phyloP scores from a whole-genome alignment of 1,139 yeast species.

The Meyerozyma elateridarum region DNA sequence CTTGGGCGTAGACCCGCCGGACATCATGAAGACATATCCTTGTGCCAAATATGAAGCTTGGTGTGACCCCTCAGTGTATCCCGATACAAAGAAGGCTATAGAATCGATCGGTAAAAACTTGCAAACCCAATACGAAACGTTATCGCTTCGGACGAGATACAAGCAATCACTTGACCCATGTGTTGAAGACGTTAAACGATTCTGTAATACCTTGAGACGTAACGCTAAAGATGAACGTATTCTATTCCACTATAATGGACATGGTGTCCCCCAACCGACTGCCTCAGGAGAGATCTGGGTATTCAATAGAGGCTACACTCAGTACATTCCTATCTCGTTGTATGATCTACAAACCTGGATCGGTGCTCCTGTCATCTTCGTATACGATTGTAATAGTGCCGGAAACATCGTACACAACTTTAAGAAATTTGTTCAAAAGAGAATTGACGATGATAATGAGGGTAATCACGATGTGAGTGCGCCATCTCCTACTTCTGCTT shows the following conservation, averaged over 20 bases:
- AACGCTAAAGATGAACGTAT: constrained; percentile 90
- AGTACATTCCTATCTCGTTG: constrained; percentile 90
- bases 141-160: constrained; percentile 82
- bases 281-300: constrained; percentile 99
- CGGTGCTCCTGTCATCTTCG: constrained; percentile 96
- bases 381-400: constrained; percentile 91
- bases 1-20: constrained; percentile 97
- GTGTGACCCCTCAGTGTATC: constrained; percentile 82
- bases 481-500: constrained; percentile 64
- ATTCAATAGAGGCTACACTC: constrained; percentile 93
- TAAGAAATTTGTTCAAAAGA: constrained; percentile 83
- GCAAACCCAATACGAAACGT: constrained; percentile 84
- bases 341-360: constrained; percentile 95
- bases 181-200: constrained; percentile 90
- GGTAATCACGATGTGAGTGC: constrained; percentile 63
- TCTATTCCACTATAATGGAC: constrained; percentile 93
- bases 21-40: constrained; percentile 87
- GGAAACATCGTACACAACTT: constrained; percentile 91
- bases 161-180: constrained; percentile 92
- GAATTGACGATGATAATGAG: constrained; percentile 82
- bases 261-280: constrained; percentile 98
- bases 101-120: constrained; percentile 87
- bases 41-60: constrained; percentile 92
- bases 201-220: constrained; percentile 82
- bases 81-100: constrained; percentile 86